phyloP scores from a whole-genome alignment of 352 stramenopile species.

The Pythium utonaiense region DNA sequence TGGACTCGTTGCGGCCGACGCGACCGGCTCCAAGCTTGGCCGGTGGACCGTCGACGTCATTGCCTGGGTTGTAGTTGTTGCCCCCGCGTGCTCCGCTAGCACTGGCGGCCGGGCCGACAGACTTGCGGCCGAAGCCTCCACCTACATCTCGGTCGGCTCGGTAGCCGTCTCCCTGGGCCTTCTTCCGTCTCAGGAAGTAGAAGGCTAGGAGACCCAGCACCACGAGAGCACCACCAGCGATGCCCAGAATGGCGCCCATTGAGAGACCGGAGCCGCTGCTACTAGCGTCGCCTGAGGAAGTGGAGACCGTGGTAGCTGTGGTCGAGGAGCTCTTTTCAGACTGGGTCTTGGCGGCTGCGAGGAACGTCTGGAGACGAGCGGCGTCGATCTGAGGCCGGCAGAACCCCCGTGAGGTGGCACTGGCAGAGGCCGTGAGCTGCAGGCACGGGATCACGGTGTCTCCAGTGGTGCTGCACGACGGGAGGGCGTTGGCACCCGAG shows the following conservation, averaged over 20 bases:
- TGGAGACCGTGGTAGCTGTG: background rate
- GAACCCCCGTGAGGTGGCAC: slow-evolving; percentile 13
- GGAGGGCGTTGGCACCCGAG: slow-evolving; percentile 7
- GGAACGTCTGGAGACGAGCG: slow-evolving; percentile 24
- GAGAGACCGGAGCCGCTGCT: slow-evolving; percentile 23
- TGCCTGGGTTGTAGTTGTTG: background rate
- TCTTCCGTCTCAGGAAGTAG: slow-evolving; percentile 18
- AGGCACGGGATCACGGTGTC: slow-evolving; percentile 46
- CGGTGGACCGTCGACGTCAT: too few species aligned
- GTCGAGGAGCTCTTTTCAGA: slow-evolving; percentile 14
- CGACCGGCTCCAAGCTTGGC: background rate
- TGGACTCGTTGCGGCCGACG: background rate
- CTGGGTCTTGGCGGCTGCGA: slow-evolving; percentile 17
- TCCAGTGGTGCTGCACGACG: slow-evolving; percentile 26
- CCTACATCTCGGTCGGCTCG: slow-evolving; percentile 1
- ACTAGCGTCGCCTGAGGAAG: slow-evolving; percentile 13
- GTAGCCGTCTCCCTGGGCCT: background rate
- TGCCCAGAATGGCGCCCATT: slow-evolving; percentile 19
- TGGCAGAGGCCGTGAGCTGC: slow-evolving; percentile 15
- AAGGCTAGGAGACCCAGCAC: slow-evolving; percentile 15
- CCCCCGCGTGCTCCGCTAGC: background rate
- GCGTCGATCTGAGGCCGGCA: slow-evolving; percentile 36
- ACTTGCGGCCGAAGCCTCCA: slow-evolving; percentile 9
- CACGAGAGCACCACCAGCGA: slow-evolving; percentile 14
- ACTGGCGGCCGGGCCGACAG: background rate